A percentile compares a stretch with the other conserved stretches of the same genome.
Evolutionary conservation across 139 green algal genomes (phyloP).

Genomic region (Chlorella sp.): DNA sequence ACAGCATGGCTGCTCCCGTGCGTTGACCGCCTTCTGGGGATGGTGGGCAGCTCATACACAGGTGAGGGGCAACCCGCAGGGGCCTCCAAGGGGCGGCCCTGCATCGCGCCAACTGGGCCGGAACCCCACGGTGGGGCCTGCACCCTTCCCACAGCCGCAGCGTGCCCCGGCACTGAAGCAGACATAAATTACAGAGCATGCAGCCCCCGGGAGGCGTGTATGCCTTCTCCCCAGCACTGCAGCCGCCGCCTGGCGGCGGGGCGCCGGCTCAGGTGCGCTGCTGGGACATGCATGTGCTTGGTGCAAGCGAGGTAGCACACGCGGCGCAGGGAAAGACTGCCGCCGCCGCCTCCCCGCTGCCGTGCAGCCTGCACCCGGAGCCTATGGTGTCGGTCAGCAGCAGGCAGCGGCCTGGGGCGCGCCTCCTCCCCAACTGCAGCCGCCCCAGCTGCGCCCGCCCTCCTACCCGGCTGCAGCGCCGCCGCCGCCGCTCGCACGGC

Average conservation of each 20-base stretch:
- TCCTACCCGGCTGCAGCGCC: background rate
- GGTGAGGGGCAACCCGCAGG: too few relatives aligned
- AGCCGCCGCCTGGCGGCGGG: background rate
- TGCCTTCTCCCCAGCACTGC: constrained; percentile 2
- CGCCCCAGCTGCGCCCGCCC: background rate
- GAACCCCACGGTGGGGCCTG: too few relatives aligned
- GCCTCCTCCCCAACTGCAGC: background rate
- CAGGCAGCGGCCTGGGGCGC: too few relatives aligned
- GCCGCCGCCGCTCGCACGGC: background rate
- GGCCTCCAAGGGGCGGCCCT: too few relatives aligned
- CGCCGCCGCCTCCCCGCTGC: background rate
- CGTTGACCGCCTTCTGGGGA: too few relatives aligned
- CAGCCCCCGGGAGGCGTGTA: constrained; percentile 10
- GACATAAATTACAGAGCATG: background rate
- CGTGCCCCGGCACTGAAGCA: background rate
- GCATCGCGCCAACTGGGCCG: too few relatives aligned
- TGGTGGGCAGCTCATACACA: too few relatives aligned
- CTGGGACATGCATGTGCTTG: too few relatives aligned
- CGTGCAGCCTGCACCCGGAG: background rate
- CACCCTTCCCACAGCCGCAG: background rate
- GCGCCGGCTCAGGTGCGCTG: too few relatives aligned
- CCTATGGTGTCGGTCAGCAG: background rate
- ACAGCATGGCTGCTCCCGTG: too few relatives aligned
- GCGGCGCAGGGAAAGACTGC: too few relatives aligned
- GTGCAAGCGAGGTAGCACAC: too few relatives aligned